Base-by-base conservation (phyloP, 1,284 basidiomycete species). In the Malassezia pachydermatis region DNA sequence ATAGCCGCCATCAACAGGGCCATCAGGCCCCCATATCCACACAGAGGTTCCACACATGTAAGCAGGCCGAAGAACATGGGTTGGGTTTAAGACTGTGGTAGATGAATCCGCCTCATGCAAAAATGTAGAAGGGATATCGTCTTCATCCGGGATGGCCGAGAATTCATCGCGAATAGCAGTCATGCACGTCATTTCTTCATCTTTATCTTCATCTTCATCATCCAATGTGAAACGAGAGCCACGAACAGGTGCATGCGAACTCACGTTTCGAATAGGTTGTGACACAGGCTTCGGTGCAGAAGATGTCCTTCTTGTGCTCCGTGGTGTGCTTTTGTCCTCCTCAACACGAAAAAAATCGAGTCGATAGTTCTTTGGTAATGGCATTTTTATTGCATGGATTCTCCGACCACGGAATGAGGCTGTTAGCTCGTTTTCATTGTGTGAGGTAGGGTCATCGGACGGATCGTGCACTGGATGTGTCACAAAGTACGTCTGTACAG, bases 11-110 rank as follows among this genome's bases (percentile, higher is more conserved):
- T 52, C 50, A 8, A 52, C 27, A 1, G 50, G 50, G 13, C 50
- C 50, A 19, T 52, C 50, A 1, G 50, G 44, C 7, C 41, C 41
- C 50, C 50, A 52, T 4, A 47, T 22, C 43, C 50, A 52, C 10
- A 52, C 16, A 2, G 39, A 38, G 2, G 22, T 17, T 2, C 38
- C 45, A n/a, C n/a, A n/a, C n/a, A n/a, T n/a, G n/a, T n/a, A n/a
- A n/a, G n/a, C n/a, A n/a, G n/a, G n/a, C n/a, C n/a, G n/a, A n/a
- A n/a, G n/a, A n/a, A n/a, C n/a, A n/a, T n/a, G n/a, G n/a, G n/a
- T n/a, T n/a, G n/a, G n/a, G n/a, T n/a, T n/a, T n/a, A n/a, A n/a
- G n/a, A n/a, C n/a, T 30, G 10, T 30, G 39, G 13, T 39, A 10
- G 27, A 11, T 5, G 20, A 24, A 14, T 22, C 27, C 13, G n/a